Evolutionary conservation across 768 basidiomycete genomes (phyloP), one percentile per base, ranked within the genome.

Genomic region (Psilocybe cubensis): DNA sequence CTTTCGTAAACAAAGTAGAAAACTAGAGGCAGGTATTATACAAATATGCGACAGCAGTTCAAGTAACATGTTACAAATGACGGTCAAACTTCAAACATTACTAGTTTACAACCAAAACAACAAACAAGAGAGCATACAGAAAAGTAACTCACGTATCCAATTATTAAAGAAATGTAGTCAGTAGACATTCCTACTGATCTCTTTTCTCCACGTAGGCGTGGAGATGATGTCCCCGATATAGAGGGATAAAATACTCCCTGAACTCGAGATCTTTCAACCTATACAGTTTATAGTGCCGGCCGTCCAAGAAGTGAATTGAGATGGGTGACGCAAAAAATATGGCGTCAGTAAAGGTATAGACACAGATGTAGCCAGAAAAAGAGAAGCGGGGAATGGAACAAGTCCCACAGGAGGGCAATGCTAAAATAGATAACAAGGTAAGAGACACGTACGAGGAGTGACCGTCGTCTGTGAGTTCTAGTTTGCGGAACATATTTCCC

Each of bases 401-500:
- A 48, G n/a, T 24, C 12, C 14, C 8, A 38, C 8, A 38, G 35
- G 4, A 20, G 3, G 20, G 23, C n/a, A 23, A 31, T 4, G 3
- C 18, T 18, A 40, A 21, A 12, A 21, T 48, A 49, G 27, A 44
- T 4, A 8, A 40, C 11, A 11, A 46, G 29, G n/a, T n/a, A 45
- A 42, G 25, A 20, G 25, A n/a, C 14, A 48, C 45, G 28, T 43
- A 61, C 57, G 59, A 56, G 21, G 62, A 52, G 23, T 60, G 52
- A 14, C 54, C 59, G 33, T 61, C 61, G 17, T 59, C 47, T 31
- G 56, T 47, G 45, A 74, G 46, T 29, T 73, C 66, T 18, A 72
- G 64, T 52, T 66, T 72, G 20, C 71, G 66, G 59, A 75, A 73
- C 8, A 76, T 12, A 52, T 74, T 69, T 21, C 68, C 73, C 53